Conservation (phyloP, 208 protist species). For the Herpetomonas muscarum region DNA sequence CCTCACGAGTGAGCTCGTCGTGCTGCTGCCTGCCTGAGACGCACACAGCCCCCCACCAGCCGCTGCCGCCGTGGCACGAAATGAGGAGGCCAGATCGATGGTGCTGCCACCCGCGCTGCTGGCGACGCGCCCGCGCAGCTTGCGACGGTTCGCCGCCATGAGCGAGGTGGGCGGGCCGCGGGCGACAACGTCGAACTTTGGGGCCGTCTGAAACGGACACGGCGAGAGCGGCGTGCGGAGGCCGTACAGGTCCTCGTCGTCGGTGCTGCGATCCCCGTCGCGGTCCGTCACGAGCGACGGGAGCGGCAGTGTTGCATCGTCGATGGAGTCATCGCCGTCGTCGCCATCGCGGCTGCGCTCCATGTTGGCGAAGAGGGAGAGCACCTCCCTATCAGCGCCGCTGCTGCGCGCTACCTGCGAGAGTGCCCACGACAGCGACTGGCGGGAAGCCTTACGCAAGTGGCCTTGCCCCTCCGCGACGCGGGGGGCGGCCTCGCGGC, state of each 20-base stretch:
- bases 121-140: not conserved
- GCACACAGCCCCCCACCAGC: not conserved
- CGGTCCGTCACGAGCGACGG: too few species aligned
- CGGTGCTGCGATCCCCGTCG: not conserved
- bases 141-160: not conserved
- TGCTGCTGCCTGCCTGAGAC: not conserved
- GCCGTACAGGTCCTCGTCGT: constrained; percentile 2
- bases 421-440: too few species aligned
- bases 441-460: too few species aligned
- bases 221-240: constrained; percentile 29
- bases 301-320: too few species aligned
- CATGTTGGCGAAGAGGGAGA: too few species aligned
- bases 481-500: too few species aligned
- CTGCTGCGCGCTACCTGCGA: not conserved
- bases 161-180: constrained; percentile 4
- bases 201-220: constrained; percentile 31
- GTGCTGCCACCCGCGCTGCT: not conserved
- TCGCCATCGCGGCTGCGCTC: too few species aligned
- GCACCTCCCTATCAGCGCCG: too few species aligned
- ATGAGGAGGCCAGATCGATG: not conserved
- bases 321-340: not conserved
- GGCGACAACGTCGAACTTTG: constrained; percentile 28
- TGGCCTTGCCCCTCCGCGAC: too few species aligned
- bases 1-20: too few species aligned
- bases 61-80: not conserved